Evolutionary conservation across 1,284 basidiomycete genomes (phyloP), one percentile per base, ranked within the genome.

Genomic region (Puccinia sorghi): DNA sequence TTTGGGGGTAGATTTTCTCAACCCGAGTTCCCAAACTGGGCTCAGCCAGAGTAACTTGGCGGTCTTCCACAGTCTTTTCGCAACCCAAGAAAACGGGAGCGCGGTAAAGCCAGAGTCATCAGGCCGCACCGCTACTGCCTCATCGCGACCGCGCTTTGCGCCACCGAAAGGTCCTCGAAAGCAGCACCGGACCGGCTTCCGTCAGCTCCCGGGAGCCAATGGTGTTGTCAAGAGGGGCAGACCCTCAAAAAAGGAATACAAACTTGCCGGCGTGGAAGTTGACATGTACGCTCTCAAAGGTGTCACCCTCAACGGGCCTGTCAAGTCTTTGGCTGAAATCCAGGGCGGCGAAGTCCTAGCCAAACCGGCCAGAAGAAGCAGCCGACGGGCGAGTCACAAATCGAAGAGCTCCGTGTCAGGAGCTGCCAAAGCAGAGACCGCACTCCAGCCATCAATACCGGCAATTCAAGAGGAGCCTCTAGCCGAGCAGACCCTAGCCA

Each of bases 181-280:
- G n/a, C 75, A 77, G 64, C 75, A 77, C 32, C 64, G 75, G 32
- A 70, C 64, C 69, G 75, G 75, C 39, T 77, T 70, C 56, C 63
- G 75, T 4, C 66, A 69, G 43, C 32, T 70, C 3, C 75, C 66
- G 9, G 75, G 57, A 27, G 50, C 75, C n/a, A 57, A 69, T 37
- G 75, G 75, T n/a, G 32, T 59, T 15, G 66, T 77, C 20, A 77
- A 77, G 41, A 59, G 56, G 46, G 75, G 75, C 39, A 57, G 75
- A 69, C 75, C 75, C 27, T 77, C 75, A 2, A 77, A 77, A 32
- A 77, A 70, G 2, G 75, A 56, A 57, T 77, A 77, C 56, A 15
- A 59, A 32, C 37, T 57, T 13, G 66, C 61, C 13, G 66, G 75
- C 20, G 75, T 77, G 20, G 66, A 70, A 22, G 56, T 77, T 32